A percentile compares a stretch with the other conserved stretches of the same genome.
phyloP scores from a whole-genome alignment of 1,284 basidiomycete species.

The Laetiporus sulphureus region DNA sequence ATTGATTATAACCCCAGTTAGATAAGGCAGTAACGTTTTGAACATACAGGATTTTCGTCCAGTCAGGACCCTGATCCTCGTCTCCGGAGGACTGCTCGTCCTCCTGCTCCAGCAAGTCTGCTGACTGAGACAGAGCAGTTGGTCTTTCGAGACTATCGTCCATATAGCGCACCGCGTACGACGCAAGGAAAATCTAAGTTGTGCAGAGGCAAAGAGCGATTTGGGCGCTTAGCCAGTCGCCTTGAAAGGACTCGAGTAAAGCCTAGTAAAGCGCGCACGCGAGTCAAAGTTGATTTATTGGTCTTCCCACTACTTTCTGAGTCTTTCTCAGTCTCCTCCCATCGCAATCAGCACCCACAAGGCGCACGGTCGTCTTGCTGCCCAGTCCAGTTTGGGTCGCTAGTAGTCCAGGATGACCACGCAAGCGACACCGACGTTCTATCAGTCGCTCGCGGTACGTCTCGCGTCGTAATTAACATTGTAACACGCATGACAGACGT shows the following conservation, averaged over 20 bases:
- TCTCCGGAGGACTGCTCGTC: conserved; percentile 45
- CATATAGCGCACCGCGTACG: too few relatives aligned
- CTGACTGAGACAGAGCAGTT: conserved; percentile 12
- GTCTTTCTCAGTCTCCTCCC: too few relatives aligned
- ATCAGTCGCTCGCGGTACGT: conserved; percentile 24
- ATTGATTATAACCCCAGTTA: conserved; percentile 1
- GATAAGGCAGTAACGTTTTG: conserved; percentile 11
- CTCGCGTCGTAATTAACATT: too few relatives aligned
- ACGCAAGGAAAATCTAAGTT: too few relatives aligned
- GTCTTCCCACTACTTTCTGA: too few relatives aligned
- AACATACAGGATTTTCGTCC: conserved; percentile 47
- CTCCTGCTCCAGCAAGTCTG: conserved; percentile 26
- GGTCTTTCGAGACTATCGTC: conserved; percentile 29
- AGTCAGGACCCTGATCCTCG: conserved; percentile 53
- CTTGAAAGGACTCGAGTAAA: background rate
- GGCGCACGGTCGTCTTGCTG: too few relatives aligned
- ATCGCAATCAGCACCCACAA: too few relatives aligned
- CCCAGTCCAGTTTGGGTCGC: background rate
- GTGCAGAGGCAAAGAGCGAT: background rate
- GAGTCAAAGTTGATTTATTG: too few relatives aligned
- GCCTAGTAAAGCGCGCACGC: too few relatives aligned
- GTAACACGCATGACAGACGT: too few relatives aligned
- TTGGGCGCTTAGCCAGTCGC: background rate
- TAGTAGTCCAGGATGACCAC: conserved; percentile 10
- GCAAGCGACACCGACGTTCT: conserved; percentile 17